Evolutionary conservation across 331 rosid genomes (phyloP).

Genomic region (Quercus lobata): DNA sequence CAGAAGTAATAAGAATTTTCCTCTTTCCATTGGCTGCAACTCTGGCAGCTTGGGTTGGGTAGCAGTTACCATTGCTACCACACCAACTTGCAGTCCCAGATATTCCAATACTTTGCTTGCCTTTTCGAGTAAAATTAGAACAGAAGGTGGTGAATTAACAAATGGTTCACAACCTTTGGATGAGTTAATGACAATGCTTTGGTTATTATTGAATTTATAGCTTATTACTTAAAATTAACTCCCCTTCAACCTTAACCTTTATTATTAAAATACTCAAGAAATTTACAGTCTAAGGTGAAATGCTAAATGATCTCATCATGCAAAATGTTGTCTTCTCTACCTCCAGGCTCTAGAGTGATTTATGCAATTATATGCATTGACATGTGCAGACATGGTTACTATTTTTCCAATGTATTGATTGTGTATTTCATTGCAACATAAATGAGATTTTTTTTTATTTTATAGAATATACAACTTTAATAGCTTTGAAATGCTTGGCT

Average conservation of each 20-base stretch:
- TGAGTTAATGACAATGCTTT: not conserved
- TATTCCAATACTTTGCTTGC: not conserved
- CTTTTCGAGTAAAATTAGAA: not conserved
- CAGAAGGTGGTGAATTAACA: not conserved
- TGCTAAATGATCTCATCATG: not conserved
- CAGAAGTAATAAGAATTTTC: not conserved
- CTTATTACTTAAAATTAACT: not conserved
- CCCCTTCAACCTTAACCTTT: not conserved
- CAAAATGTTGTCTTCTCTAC: not conserved
- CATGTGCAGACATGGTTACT: not conserved
- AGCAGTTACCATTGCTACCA: not conserved
- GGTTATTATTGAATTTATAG: not conserved
- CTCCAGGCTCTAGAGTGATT: not conserved
- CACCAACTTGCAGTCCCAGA: not conserved
- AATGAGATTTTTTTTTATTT: not conserved
- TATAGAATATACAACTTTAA: not conserved
- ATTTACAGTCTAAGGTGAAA: not conserved
- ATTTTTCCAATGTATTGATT: not conserved
- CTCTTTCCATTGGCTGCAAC: not conserved
- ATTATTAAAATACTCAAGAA: not conserved
- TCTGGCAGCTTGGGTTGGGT: no score
- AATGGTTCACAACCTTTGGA: not conserved
- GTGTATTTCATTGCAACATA: not conserved
- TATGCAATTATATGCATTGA: not conserved
- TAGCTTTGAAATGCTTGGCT: constrained; percentile 3